Conservation (phyloP, 495 filamentous ascomycete genomes). For the Hypomontagnella monticulosa region DNA sequence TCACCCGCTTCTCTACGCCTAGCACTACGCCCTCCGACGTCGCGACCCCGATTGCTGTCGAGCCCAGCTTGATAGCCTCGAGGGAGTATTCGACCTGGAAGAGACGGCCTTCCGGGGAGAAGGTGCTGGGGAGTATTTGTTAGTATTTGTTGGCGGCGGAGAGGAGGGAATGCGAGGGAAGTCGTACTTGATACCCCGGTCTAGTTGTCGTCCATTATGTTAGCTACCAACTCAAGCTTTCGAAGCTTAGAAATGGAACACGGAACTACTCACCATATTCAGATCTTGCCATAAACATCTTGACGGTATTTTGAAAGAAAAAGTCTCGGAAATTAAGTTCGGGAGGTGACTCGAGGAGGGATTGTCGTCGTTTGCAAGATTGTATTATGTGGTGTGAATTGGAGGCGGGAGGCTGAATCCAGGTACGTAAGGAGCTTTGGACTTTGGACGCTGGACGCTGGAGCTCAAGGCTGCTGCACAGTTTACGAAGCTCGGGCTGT, state of each 20-base stretch:
- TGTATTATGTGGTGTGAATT: slow-evolving; percentile 9
- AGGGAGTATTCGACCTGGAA: slow-evolving; percentile 99
- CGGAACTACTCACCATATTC: slow-evolving; percentile 82
- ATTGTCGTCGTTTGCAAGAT: slow-evolving; percentile 11
- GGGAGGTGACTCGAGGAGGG: slow-evolving; percentile 27
- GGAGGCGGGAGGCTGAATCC: slow-evolving; percentile 38
- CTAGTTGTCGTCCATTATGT: slow-evolving; percentile 60
- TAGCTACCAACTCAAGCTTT: slow-evolving; percentile 41
- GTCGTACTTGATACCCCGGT: slow-evolving; percentile 98
- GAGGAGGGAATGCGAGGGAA: slow-evolving; percentile 3
- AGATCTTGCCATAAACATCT: slow-evolving; percentile 99
- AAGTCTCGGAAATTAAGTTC: neutral
- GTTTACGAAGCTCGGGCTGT: slow-evolving; percentile 45
- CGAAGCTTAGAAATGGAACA: slow-evolving; percentile 19
- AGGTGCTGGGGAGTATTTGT: slow-evolving; percentile 73
- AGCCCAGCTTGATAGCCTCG: slow-evolving; percentile 99
- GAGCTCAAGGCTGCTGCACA: slow-evolving; percentile 48
- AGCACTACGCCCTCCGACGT: slow-evolving; percentile 93
- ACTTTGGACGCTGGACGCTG: slow-evolving; percentile 26
- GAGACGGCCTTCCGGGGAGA: slow-evolving; percentile 98
- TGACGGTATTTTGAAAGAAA: slow-evolving; percentile 56
- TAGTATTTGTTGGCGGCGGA: slow-evolving; percentile 31
- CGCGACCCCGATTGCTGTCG: slow-evolving; percentile 96
- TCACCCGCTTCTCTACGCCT: slow-evolving; percentile 98
- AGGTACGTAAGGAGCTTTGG: slow-evolving; percentile 35